Percentiles rank a stretch among this genome's conserved stretches.
These are phyloP conservation scores for Xylariaceae sp. DNA, from an alignment of 2,329 filamentous ascomycete species.

Conservation along the genomic window DNA sequence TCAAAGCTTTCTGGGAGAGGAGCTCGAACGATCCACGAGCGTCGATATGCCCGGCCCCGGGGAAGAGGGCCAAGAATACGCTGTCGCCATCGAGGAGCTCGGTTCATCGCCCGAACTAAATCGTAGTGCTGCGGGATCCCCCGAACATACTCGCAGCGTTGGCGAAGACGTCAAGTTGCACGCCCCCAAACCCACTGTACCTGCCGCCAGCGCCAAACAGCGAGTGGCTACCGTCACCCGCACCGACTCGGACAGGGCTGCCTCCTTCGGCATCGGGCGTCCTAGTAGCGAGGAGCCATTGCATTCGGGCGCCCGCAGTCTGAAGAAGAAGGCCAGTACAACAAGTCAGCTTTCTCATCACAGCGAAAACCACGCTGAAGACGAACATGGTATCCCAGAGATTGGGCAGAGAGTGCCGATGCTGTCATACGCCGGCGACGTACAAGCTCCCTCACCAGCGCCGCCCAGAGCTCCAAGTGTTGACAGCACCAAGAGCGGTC, in stretches of 20 bases:
- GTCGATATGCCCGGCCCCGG: slow-evolving; percentile 85
- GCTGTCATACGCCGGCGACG: slow-evolving; percentile 90
- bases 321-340: slow-evolving; percentile 68
- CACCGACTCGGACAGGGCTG: slow-evolving; percentile 87
- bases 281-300: slow-evolving; percentile 61
- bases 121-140: slow-evolving; percentile 50
- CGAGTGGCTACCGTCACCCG: slow-evolving; percentile 84
- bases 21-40: slow-evolving; percentile 70
- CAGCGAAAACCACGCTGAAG: slow-evolving; percentile 61
- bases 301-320: slow-evolving; percentile 53
- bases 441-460: slow-evolving; percentile 89
- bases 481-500: slow-evolving; percentile 47
- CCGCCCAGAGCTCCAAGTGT: slow-evolving; percentile 57
- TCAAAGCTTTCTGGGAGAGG: slow-evolving; percentile 48
- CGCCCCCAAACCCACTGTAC: slow-evolving; percentile 86
- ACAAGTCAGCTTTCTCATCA: slow-evolving; percentile 56
- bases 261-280: slow-evolving; percentile 82
- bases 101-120: slow-evolving; percentile 49
- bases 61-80: slow-evolving; percentile 90
- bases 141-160: slow-evolving; percentile 78
- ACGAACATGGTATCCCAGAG: slow-evolving; percentile 88
- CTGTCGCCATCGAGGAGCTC: slow-evolving; percentile 58
- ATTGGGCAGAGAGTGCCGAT: slow-evolving; percentile 93
- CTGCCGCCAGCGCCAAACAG: slow-evolving; percentile 80
- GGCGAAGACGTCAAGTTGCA: slow-evolving; percentile 83